A percentile compares a stretch with the other conserved stretches of the same genome.
Evolutionary conservation across 1,284 basidiomycete species (phyloP).

Genomic region (Xanthoconium separans): DNA sequence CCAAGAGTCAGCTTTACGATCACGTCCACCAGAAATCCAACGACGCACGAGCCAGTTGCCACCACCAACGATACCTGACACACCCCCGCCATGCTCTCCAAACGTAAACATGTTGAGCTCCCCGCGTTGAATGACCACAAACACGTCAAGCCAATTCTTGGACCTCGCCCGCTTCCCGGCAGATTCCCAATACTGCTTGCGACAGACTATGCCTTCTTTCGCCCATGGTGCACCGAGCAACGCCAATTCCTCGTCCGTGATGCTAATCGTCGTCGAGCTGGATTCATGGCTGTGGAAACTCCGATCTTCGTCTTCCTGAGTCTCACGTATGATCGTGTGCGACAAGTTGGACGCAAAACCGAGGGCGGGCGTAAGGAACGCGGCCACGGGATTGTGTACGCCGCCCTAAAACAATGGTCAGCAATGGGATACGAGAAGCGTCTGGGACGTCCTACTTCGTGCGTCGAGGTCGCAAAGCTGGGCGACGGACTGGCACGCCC

Average conservation of each 20-base stretch:
- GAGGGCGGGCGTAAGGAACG: slow-evolving; percentile 76
- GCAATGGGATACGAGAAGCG: neutral
- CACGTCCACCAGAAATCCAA: neutral
- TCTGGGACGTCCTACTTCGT: slow-evolving; percentile 59
- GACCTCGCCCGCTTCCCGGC: slow-evolving; percentile 80
- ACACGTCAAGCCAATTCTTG: slow-evolving; percentile 90
- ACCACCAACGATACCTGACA: slow-evolving; percentile 76
- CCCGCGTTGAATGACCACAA: slow-evolving; percentile 93
- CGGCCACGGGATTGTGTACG: slow-evolving; percentile 49
- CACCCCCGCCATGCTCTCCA: slow-evolving; percentile 63
- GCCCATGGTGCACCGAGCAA: slow-evolving; percentile 97
- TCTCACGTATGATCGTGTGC: slow-evolving; percentile 93
- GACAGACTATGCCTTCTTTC: slow-evolving; percentile 93
- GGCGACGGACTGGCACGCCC: slow-evolving; percentile 87
- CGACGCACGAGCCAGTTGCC: slow-evolving; percentile 92
- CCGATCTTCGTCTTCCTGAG: slow-evolving; percentile 86
- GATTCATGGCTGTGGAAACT: slow-evolving; percentile 66
- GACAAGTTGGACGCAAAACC: slow-evolving; percentile 96
- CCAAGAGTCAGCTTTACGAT: neutral
- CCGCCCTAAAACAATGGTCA: slow-evolving; percentile 35
- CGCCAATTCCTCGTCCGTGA: slow-evolving; percentile 92
- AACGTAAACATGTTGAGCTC: slow-evolving; percentile 95
- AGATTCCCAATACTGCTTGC: slow-evolving; percentile 93
- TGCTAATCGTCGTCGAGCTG: slow-evolving; percentile 68
- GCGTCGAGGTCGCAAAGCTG: slow-evolving; percentile 68